Conservation (phyloP, 805 yeast genomes). For the Candida ponderosae region DNA sequence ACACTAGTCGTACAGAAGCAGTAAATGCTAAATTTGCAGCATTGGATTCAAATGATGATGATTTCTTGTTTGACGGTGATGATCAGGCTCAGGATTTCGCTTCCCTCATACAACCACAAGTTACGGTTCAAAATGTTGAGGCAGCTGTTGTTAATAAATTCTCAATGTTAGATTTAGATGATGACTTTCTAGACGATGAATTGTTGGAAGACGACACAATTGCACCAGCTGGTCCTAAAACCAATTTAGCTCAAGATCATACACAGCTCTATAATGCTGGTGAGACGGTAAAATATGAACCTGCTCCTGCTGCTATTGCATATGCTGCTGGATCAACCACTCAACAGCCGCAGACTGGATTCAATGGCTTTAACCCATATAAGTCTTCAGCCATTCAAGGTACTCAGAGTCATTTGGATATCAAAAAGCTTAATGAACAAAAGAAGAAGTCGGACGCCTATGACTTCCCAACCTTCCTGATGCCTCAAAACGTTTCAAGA, state of each 20-base stretch:
- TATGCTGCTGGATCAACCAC: background rate
- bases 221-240: conserved; percentile 1
- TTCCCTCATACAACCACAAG: no score
- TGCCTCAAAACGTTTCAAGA: conserved; percentile 25
- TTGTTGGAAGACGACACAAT: conserved; percentile 19
- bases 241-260: no score
- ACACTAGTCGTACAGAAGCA: no score
- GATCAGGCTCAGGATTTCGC: no score
- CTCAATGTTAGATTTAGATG: conserved; percentile 35
- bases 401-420: conserved; percentile 12
- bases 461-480: conserved; percentile 58
- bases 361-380: background rate
- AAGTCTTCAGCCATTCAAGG: background rate
- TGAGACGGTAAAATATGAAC: conserved; percentile 2
- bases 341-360: background rate
- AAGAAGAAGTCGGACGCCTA: conserved; percentile 69
- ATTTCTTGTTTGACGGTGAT: no score
- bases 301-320: conserved; percentile 1
- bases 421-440: conserved; percentile 29
- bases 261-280: conserved; percentile 1
- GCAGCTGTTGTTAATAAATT: conserved; percentile 29
- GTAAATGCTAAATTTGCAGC: background rate
- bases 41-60: conserved; percentile 20
- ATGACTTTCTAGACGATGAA: conserved; percentile 37
- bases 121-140: no score